Conservation (phyloP, 306 rosid genomes). For the Pyrus pyrifolia region DNA sequence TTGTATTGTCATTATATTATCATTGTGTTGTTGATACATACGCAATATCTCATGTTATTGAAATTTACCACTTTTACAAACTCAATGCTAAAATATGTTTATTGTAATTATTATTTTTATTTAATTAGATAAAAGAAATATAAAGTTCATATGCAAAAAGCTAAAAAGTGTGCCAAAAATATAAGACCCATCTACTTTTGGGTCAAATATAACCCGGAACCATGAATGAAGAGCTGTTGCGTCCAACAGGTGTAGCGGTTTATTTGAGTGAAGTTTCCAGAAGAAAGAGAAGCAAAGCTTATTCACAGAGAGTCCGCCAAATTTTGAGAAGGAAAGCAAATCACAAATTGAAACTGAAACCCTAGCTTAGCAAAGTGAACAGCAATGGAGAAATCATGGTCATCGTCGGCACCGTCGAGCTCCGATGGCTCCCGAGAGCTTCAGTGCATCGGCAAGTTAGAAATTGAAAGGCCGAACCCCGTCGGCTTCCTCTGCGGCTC, state of each 20-base stretch:
- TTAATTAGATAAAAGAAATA: too few species aligned
- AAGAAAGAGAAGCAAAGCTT: not conserved
- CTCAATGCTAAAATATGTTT: too few species aligned
- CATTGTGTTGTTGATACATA: too few species aligned
- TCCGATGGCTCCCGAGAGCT: slow-evolving; percentile 54
- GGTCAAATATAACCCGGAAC: too few species aligned
- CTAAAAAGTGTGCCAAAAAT: too few species aligned
- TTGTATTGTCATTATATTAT: too few species aligned
- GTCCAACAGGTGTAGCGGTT: not conserved
- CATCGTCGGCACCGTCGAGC: slow-evolving; percentile 1
- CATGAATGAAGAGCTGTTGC: not conserved
- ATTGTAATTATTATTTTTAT: too few species aligned
- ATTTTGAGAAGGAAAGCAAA: not conserved
- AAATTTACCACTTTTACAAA: too few species aligned
- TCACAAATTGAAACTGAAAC: not conserved
- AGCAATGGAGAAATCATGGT: slow-evolving; percentile 45
- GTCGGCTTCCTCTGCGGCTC: slow-evolving; percentile 89
- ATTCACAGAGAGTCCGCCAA: not conserved
- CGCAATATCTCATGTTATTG: too few species aligned
- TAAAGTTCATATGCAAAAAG: too few species aligned
- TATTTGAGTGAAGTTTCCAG: not conserved
- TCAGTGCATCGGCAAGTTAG: slow-evolving; percentile 76
- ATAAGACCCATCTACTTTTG: too few species aligned
- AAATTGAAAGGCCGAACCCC: slow-evolving; percentile 76
- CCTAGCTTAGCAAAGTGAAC: not conserved